Conservation (phyloP, 495 filamentous ascomycete species). For the Lophiotrema nucula region DNA sequence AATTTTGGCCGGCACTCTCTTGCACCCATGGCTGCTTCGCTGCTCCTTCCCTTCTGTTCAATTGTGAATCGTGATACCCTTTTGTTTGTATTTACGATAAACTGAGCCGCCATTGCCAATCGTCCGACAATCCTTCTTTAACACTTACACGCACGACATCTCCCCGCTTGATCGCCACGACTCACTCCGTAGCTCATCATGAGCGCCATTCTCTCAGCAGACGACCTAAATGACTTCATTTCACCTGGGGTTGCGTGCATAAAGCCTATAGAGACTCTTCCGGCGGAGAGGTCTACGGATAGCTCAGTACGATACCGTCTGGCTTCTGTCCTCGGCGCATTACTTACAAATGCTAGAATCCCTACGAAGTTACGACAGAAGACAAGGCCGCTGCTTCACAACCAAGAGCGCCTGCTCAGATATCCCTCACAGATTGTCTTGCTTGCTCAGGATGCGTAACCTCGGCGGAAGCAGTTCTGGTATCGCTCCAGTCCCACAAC, state of each 20-base stretch:
- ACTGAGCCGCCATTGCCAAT: too few species aligned
- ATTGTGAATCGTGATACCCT: too few species aligned
- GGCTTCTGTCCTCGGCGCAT: slow-evolving; percentile 18
- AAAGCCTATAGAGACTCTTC: slow-evolving; percentile 91
- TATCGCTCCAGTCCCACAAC: slow-evolving; percentile 85
- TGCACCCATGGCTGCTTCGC: neutral
- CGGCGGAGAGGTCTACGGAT: slow-evolving; percentile 48
- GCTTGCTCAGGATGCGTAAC: slow-evolving; percentile 98
- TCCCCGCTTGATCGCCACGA: slow-evolving; percentile 11
- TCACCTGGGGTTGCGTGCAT: slow-evolving; percentile 96
- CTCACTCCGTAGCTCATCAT: slow-evolving; percentile 49
- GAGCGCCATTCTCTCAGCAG: slow-evolving; percentile 93
- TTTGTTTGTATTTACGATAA: too few species aligned
- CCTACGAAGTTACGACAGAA: slow-evolving; percentile 88
- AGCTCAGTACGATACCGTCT: slow-evolving; percentile 15
- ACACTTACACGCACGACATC: neutral
- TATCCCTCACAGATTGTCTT: slow-evolving; percentile 94
- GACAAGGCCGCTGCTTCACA: slow-evolving; percentile 64
- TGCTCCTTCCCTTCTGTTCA: neutral
- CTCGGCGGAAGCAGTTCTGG: slow-evolving; percentile 90
- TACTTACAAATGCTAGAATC: slow-evolving; percentile 49
- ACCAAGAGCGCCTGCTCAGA: slow-evolving; percentile 71
- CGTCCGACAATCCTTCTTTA: neutral
- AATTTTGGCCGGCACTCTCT: neutral
- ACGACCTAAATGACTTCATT: slow-evolving; percentile 98